phyloP scores from a whole-genome alignment of 2,329 filamentous ascomycete species.

The Pseudocercospora ulei region DNA sequence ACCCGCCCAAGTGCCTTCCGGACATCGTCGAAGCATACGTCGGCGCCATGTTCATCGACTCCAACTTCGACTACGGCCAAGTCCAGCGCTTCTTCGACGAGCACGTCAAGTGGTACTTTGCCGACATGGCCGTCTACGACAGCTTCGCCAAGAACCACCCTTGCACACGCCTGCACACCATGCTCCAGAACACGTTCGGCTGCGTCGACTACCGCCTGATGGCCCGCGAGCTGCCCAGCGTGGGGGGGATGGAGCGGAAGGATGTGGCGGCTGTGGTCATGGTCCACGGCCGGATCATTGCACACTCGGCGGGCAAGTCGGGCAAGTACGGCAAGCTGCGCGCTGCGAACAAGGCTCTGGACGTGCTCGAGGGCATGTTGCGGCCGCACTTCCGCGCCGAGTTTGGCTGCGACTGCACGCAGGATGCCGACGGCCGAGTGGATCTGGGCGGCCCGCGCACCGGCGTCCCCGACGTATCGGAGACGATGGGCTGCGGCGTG shows the following conservation, averaged over 20 bases:
- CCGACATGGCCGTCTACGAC: conserved; percentile 79
- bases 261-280: conserved; percentile 61
- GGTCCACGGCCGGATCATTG: conserved; percentile 62
- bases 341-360: conserved; percentile 52
- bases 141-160: conserved; percentile 79
- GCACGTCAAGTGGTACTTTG: conserved; percentile 68
- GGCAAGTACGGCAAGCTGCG: conserved; percentile 63
- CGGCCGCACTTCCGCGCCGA: conserved; percentile 50
- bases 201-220: conserved; percentile 55
- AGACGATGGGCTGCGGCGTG: conserved; percentile 5
- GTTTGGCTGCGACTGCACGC: conserved; percentile 56
- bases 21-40: conserved; percentile 85
- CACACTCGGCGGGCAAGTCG: conserved; percentile 51
- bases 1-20: conserved; percentile 66
- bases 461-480: neutral
- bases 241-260: conserved; percentile 39
- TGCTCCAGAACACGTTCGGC: conserved; percentile 54
- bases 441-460: conserved; percentile 1
- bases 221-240: conserved; percentile 43
- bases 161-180: conserved; percentile 55
- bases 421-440: conserved; percentile 10
- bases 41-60: conserved; percentile 86
- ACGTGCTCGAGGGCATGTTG: conserved; percentile 43
- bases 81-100: conserved; percentile 68
- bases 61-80: conserved; percentile 61